Evolutionary conservation across 208 protist genomes (phyloP).

Genomic region (Leishmania turanica): DNA sequence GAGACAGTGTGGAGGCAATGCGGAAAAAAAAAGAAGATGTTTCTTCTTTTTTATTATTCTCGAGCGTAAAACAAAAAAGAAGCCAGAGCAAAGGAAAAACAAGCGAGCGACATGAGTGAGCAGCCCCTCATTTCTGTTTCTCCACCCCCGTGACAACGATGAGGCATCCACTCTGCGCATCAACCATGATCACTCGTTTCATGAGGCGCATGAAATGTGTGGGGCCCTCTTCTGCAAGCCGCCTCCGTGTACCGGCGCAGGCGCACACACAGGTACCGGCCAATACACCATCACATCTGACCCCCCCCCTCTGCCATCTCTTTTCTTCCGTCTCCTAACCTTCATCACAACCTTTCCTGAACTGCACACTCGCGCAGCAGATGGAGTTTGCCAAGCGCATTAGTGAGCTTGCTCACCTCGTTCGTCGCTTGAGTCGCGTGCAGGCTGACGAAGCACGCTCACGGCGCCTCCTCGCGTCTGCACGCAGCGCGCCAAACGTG

Average conservation of each 20-base stretch:
- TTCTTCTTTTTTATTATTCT: not conserved
- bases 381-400: conserved; percentile 34
- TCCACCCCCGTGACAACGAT: not conserved
- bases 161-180: not conserved
- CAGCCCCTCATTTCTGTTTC: not conserved
- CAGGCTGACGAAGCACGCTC: conserved; percentile 15
- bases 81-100: not conserved
- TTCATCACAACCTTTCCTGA: not conserved
- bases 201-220: not conserved
- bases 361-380: not conserved
- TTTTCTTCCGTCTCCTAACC: not conserved
- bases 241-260: not conserved
- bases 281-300: not conserved
- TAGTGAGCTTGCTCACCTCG: conserved; percentile 20
- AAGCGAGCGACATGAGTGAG: not conserved
- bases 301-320: not conserved
- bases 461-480: conserved; percentile 1
- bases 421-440: conserved; percentile 20
- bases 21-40: not conserved
- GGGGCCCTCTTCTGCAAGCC: not conserved
- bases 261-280: not conserved
- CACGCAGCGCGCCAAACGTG: not conserved
- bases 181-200: not conserved
- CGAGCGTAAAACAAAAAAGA: not conserved
- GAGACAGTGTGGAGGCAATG: not conserved